These are phyloP conservation scores for Kwoniella sp. DNA, from an alignment of 768 basidiomycete genomes.

Conservation along the genomic window DNA sequence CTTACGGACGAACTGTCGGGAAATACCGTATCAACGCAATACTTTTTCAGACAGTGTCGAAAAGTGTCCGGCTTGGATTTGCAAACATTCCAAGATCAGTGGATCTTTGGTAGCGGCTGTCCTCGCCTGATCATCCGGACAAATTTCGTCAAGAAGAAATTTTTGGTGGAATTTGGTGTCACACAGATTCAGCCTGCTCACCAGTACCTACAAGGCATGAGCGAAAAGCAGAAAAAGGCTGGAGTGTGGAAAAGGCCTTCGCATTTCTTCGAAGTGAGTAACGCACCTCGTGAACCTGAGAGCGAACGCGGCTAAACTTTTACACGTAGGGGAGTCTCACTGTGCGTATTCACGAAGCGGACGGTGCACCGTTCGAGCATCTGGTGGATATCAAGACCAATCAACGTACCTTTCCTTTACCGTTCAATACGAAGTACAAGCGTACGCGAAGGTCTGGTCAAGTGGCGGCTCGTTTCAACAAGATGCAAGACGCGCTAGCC, in stretches of 20 bases:
- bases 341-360: slow-evolving; percentile 96
- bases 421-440: slow-evolving; percentile 70
- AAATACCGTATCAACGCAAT: slow-evolving; percentile 83
- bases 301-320: too few species aligned
- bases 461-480: slow-evolving; percentile 42
- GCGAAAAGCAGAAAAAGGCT: slow-evolving; percentile 29
- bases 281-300: neutral
- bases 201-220: slow-evolving; percentile 67
- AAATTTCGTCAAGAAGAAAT: slow-evolving; percentile 94
- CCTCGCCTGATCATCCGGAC: slow-evolving; percentile 87
- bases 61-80: slow-evolving; percentile 80
- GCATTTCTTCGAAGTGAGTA: slow-evolving; percentile 76
- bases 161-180: slow-evolving; percentile 96
- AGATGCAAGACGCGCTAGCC: slow-evolving; percentile 44
- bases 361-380: slow-evolving; percentile 98
- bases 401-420: slow-evolving; percentile 94
- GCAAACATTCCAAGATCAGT: slow-evolving; percentile 92
- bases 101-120: slow-evolving; percentile 97
- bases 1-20: slow-evolving; percentile 82
- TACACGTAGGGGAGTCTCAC: slow-evolving; percentile 85
- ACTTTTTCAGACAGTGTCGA: slow-evolving; percentile 85
- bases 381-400: slow-evolving; percentile 84
- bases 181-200: slow-evolving; percentile 82
- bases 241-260: slow-evolving; percentile 63
- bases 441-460: slow-evolving; percentile 46